Evolutionary conservation across 805 yeast species (phyloP), one percentile per base, ranked within the genome.

Genomic region (Kodamaea neixiangensis): DNA sequence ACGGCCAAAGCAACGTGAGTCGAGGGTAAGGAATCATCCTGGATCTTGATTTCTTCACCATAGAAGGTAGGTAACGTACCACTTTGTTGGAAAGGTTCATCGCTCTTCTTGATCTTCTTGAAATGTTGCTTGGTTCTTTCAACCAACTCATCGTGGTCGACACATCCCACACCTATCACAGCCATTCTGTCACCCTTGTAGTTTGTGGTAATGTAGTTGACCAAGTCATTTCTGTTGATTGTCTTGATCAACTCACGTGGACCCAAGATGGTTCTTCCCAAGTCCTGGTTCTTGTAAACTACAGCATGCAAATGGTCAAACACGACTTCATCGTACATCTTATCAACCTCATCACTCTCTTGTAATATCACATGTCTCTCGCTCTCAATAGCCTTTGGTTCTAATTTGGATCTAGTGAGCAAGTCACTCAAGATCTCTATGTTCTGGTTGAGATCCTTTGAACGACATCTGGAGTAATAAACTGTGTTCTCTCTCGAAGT

Each of bases 101-200:
- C 83, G 29, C 75, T 69, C 18, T 73, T 70, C 46, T 83, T 79
- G 46, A 88, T 79, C 60, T 84, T 86, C 10, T 89, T 89, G 67
- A 94, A 94, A 63, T 82, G 80, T 65, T 82, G 75, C 57, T 85
- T 78, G 2, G 97, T 98, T 53, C 84, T 77, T 56, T 76, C 64
- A 20, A 91, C 96, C 50, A 94, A 80, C 56, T 86, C 84, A 6
- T 85, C 87, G 71, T 94, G 99, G 61, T 89, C 82, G 19, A 94
- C 96, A 42, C 92, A 86, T 18, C 99, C 99, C 1, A 96, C 91
- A 39, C 97, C 98, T 38, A 92, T 96, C n/a, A 94, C 77, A 1
- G 94, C 98, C 98, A 94, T 94, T 63, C 98, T 79, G 71, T 94
- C 97, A 39, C 97, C 96, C 63, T 87, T 88, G 72, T 94, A 94